Percentiles rank a stretch among this genome's conserved stretches.
Evolutionary conservation across 2,329 filamentous ascomycete genomes (phyloP).

Genomic region (Epichloe hybrida): DNA sequence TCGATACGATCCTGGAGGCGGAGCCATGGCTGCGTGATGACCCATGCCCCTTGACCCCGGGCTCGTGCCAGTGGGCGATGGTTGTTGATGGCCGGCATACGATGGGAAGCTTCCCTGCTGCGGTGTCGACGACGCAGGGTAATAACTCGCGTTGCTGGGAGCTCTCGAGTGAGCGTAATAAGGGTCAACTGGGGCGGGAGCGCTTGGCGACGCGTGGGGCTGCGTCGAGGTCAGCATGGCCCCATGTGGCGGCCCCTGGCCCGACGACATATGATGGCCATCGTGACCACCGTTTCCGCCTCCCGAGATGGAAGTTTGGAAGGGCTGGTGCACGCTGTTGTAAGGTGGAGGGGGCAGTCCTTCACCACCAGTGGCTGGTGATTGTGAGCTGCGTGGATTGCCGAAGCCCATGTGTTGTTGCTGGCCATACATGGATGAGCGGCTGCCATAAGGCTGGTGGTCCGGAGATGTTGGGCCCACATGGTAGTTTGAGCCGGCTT

Average conservation of each 20-base stretch:
- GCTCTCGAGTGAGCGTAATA: constrained; percentile 34
- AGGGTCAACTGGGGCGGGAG: constrained; percentile 44
- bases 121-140: constrained; percentile 36
- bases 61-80: constrained; percentile 32
- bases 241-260: constrained; percentile 13
- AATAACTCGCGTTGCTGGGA: constrained; percentile 48
- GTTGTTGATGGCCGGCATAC: constrained; percentile 27
- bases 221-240: constrained; percentile 24
- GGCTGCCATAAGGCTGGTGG: constrained; percentile 14
- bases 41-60: constrained; percentile 26
- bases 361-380: constrained; percentile 43
- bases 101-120: constrained; percentile 32
- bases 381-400: constrained; percentile 22
- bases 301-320: constrained; percentile 42
- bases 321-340: constrained; percentile 52
- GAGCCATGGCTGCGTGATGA: constrained; percentile 22
- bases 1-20: constrained; percentile 36
- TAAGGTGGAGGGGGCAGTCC: constrained; percentile 54
- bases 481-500: constrained; percentile 34
- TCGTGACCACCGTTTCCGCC: constrained; percentile 28
- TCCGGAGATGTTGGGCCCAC: constrained; percentile 31
- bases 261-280: constrained; percentile 17
- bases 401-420: constrained; percentile 34
- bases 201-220: constrained; percentile 33
- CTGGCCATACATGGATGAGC: constrained; percentile 27